Evolutionary conservation across 2,329 filamentous ascomycete genomes (phyloP), one percentile per base, ranked within the genome.

Genomic region (Diplodia mutila): DNA sequence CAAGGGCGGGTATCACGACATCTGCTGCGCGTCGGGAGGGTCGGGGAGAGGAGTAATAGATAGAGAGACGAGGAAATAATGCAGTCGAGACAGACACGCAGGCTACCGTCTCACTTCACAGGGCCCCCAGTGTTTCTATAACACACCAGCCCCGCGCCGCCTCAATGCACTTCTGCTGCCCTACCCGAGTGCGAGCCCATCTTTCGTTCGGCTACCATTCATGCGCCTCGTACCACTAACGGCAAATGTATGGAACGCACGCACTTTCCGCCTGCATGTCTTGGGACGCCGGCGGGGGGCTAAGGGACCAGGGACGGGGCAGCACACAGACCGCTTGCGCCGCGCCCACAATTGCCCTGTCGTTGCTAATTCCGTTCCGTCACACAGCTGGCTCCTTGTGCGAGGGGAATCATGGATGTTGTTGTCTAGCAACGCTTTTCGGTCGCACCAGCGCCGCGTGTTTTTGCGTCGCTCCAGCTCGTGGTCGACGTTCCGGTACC

Each of bases 1-100:
- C 59, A 63, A 51, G 59, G 59, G 59, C 59, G 27, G 59, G 59
- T 63, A 63, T 63, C 59, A 63, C 59, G 59, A 63, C 59, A 51
- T 51, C 27, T 37, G 29, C 51, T 7, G 59, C 46, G 39, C 25
- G 55, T 61, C 55, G 55, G 55, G 51, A 29, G 29, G 11, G 25
- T 27, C 18, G 49, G 49, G 16, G 12, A 29, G 23, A 29, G 25
- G 18, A 53, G 23, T 11, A n/a, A 16, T 7, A 54, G 52, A 57
- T 9, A 21, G 23, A 25, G 23, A 51, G n/a, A n/a, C n/a, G n/a
- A n/a, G n/a, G n/a, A n/a, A n/a, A n/a, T n/a, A n/a, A n/a, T n/a
- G n/a, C n/a, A n/a, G n/a, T n/a, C n/a, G n/a, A n/a, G n/a, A n/a
- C n/a, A 16, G 16, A 61, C 18, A 51, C 12, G 57, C 59, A 51